Evolutionary conservation across 148 eudicot genomes (phyloP).

Genomic region (Rhododendron simsii): DNA sequence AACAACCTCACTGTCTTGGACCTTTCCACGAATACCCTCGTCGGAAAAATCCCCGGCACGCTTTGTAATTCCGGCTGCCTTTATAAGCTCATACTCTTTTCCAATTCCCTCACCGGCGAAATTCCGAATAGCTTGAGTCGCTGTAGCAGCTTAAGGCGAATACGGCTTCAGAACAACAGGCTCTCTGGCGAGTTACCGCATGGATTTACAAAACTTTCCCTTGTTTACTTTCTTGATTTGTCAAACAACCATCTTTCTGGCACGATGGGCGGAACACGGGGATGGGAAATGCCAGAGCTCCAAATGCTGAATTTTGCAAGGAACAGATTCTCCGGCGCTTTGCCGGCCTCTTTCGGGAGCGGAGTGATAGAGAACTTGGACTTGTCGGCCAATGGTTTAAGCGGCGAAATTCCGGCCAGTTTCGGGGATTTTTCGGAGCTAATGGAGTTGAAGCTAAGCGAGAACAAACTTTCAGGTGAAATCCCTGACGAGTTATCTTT

Average conservation of each 20-base stretch:
- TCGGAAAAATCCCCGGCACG: conserved; percentile 59
- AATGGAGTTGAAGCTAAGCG: conserved; percentile 38
- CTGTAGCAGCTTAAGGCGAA: conserved; percentile 54
- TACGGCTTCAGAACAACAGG: conserved; percentile 61
- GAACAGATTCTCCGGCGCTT: conserved; percentile 46
- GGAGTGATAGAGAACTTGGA: conserved; percentile 61
- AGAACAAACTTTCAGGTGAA: conserved; percentile 43
- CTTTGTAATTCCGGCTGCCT: conserved; percentile 57
- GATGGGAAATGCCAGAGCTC: conserved; percentile 67
- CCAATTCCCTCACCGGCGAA: conserved; percentile 58
- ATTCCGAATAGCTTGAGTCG: conserved; percentile 52
- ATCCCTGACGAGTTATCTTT: conserved; percentile 56
- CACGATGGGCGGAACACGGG: conserved; percentile 18
- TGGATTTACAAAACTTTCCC: conserved; percentile 46
- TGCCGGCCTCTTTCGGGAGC: conserved; percentile 57
- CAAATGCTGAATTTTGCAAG: conserved; percentile 74
- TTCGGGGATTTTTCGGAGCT: conserved; percentile 47
- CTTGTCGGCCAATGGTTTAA: conserved; percentile 56
- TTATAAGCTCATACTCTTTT: conserved; percentile 73
- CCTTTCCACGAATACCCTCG: conserved; percentile 79
- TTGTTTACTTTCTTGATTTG: conserved; percentile 64
- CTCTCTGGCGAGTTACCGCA: conserved; percentile 51
- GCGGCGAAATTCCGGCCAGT: conserved; percentile 41
- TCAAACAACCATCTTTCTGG: conserved; percentile 59
- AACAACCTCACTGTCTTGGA: conserved; percentile 77